Evolutionary conservation across 1,284 basidiomycete genomes (phyloP).

Genomic region (Puccinia horiana): DNA sequence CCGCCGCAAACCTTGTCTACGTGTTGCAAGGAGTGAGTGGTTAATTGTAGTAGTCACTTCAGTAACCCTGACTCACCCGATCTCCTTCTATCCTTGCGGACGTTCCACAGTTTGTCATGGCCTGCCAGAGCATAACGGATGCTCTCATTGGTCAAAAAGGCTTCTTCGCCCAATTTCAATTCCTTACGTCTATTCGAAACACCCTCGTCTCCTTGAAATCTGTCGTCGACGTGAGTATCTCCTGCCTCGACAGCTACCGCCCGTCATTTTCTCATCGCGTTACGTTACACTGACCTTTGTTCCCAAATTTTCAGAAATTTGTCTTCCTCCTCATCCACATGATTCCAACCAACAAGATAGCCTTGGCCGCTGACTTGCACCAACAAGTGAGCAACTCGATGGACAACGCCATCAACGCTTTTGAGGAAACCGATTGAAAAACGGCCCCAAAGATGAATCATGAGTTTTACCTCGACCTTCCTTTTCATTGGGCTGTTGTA

Average conservation of each 20-base stretch:
- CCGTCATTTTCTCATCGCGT: background rate
- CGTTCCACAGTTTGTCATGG: constrained; percentile 14
- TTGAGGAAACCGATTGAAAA: background rate
- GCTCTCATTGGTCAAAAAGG: constrained; percentile 35
- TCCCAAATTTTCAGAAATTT: background rate
- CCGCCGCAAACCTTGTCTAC: background rate
- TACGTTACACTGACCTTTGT: background rate
- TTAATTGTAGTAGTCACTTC: background rate
- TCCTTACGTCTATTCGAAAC: constrained; percentile 18
- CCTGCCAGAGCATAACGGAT: constrained; percentile 13
- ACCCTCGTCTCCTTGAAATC: constrained; percentile 11
- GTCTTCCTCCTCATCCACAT: constrained; percentile 23
- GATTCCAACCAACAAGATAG: constrained; percentile 20
- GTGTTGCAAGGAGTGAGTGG: constrained; percentile 4
- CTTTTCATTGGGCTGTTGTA: background rate
- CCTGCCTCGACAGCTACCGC: no score
- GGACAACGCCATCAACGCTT: constrained; percentile 9
- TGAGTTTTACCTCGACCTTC: background rate
- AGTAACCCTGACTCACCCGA: background rate
- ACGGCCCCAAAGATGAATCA: background rate
- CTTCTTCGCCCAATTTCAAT: constrained; percentile 44
- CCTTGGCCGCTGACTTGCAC: background rate
- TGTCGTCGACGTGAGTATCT: constrained; percentile 26
- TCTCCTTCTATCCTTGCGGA: background rate
- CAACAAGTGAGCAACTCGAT: constrained; percentile 17